Percentiles rank a stretch among this genome's conserved stretches.
Conservation (phyloP, 805 yeast species). For the Zygotorulaspora danielsina region DNA sequence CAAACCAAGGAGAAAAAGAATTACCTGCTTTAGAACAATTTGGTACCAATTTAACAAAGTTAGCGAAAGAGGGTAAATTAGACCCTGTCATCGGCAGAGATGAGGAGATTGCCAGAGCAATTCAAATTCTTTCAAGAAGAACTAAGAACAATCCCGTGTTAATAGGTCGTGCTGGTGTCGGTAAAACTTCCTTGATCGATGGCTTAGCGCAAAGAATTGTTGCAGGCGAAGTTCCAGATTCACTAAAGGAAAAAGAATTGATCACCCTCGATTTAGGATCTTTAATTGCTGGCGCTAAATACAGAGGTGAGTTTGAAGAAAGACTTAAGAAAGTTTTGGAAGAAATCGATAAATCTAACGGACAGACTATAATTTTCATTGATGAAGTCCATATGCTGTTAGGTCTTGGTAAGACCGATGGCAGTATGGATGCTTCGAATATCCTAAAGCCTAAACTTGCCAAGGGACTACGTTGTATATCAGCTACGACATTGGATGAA, state of each 20-base stretch:
- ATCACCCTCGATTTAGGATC: constrained; percentile 84
- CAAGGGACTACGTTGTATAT: constrained; percentile 90
- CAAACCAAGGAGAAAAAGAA: constrained; percentile 46
- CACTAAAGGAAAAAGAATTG: constrained; percentile 80
- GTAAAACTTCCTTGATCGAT: constrained; percentile 95
- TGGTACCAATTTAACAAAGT: constrained; percentile 79
- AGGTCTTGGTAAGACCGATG: constrained; percentile 91
- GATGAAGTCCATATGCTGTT: constrained; percentile 87
- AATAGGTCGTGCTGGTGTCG: constrained; percentile 97
- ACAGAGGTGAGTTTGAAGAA: constrained; percentile 93
- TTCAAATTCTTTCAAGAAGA: constrained; percentile 85
- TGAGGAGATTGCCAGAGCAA: constrained; percentile 88
- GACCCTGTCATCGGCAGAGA: constrained; percentile 98
- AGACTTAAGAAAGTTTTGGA: constrained; percentile 74
- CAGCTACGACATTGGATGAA: constrained; percentile 95
- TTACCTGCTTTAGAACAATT: constrained; percentile 77
- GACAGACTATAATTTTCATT: constrained; percentile 73
- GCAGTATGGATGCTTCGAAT: constrained; percentile 93
- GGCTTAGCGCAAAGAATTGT: constrained; percentile 93
- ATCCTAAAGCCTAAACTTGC: constrained; percentile 90
- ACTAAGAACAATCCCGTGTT: constrained; percentile 94
- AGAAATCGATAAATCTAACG: constrained; percentile 76
- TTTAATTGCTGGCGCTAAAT: constrained; percentile 91
- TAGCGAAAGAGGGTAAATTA: constrained; percentile 84
- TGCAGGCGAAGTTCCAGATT: constrained; percentile 90